Evolutionary conservation across 2,329 filamentous ascomycete genomes (phyloP).

Genomic region (Colletotrichum gigasporum): DNA sequence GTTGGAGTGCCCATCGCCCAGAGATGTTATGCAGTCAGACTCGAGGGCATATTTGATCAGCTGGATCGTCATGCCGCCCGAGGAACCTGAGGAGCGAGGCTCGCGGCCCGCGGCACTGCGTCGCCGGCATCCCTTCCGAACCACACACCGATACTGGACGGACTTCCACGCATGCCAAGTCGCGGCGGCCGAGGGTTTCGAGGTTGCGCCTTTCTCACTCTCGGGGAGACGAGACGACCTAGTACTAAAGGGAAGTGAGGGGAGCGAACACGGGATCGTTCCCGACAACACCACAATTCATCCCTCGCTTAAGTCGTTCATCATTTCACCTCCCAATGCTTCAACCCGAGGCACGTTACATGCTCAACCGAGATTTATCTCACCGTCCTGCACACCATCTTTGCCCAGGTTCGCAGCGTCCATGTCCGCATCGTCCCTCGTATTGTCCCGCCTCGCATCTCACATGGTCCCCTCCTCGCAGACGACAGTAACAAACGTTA

Average conservation of each 20-base stretch:
- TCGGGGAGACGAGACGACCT: neutral
- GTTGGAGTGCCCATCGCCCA: neutral
- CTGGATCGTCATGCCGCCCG: neutral
- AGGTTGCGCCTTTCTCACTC: neutral
- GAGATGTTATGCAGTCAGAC: neutral
- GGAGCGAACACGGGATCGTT: neutral
- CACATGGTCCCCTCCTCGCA: neutral
- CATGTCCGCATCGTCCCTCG: neutral
- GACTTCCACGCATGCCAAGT: conserved; percentile 7
- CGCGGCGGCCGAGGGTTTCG: neutral
- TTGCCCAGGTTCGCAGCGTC: neutral
- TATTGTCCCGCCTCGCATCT: neutral
- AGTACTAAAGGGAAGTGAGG: neutral
- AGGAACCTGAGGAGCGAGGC: neutral
- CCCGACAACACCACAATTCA: conserved; percentile 1
- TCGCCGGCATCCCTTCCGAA: neutral
- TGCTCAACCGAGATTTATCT: neutral
- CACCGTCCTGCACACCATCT: conserved; percentile 28
- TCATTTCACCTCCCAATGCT: neutral
- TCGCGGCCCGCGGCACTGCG: conserved; percentile 9
- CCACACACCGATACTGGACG: too few species aligned
- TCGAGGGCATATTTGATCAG: neutral
- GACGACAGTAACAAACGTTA: neutral
- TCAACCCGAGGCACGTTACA: neutral
- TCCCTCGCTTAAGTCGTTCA: conserved; percentile 12